phyloP scores from a whole-genome alignment of 2,329 filamentous ascomycete genomes.

The Xylariaceae sp. region DNA sequence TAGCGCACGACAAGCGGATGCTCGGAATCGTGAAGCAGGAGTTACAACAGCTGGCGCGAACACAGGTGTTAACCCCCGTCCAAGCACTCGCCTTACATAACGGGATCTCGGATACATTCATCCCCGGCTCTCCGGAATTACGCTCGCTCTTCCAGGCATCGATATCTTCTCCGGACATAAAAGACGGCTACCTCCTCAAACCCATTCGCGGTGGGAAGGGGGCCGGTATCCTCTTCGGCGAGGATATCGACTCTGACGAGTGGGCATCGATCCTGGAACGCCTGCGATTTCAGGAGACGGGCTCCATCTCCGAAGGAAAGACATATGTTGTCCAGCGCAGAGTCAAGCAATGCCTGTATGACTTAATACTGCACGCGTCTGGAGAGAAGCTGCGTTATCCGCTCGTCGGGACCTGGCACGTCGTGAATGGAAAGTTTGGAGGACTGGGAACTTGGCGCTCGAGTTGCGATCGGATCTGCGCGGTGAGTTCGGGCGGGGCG shows the following conservation, averaged over 20 bases:
- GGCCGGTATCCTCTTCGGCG: conserved; percentile 37
- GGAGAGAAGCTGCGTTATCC: conserved; percentile 26
- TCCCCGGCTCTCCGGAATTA: conserved; percentile 30
- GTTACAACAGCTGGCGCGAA: conserved; percentile 24
- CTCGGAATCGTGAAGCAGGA: conserved; percentile 36
- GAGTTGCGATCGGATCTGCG: conserved; percentile 30
- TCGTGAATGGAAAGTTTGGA: conserved; percentile 13
- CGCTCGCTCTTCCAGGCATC: conserved; percentile 18
- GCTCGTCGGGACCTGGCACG: conserved; percentile 34
- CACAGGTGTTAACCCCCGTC: conserved; percentile 23
- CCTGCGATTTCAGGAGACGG: conserved; percentile 6
- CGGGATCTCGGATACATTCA: conserved; percentile 33
- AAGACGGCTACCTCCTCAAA: conserved; percentile 34
- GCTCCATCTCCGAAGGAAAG: conserved; percentile 5
- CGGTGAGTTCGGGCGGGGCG: conserved; percentile 31
- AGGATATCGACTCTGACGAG: conserved; percentile 29
- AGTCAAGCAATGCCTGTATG: conserved; percentile 30
- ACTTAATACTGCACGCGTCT: conserved; percentile 29
- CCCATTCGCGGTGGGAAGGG: conserved; percentile 37
- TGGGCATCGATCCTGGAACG: conserved; percentile 28
- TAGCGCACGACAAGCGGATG: conserved; percentile 41
- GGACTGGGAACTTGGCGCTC: conserved; percentile 33
- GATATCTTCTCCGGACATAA: conserved; percentile 13
- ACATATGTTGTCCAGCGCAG: conserved; percentile 31
- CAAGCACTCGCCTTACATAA: conserved; percentile 27